Percentiles rank a stretch among this genome's conserved stretches.
Conservation (phyloP, 108 stramenopile genomes). For the Cyclostephanos invisitatus region DNA sequence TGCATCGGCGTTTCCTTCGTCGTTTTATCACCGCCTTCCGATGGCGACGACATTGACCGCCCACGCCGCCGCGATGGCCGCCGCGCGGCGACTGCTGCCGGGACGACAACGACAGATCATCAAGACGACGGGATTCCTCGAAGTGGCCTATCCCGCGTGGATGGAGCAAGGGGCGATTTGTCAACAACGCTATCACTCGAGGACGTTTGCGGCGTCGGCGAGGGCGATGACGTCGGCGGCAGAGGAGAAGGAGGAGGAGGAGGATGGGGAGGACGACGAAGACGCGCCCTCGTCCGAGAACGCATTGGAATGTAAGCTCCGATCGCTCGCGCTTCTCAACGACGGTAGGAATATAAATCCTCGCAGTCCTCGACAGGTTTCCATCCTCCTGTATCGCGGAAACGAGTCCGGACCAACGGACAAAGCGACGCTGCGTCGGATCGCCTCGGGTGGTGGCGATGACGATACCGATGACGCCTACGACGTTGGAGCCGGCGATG, state of each 20-base stretch:
- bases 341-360: slow-evolving; percentile 54
- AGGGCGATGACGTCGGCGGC: background rate
- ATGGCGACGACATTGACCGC: too few relatives aligned
- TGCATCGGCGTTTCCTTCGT: too few relatives aligned
- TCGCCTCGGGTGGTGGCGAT: slow-evolving; percentile 10
- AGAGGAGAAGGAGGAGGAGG: background rate
- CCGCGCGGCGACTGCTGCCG: too few relatives aligned
- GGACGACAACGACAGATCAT: too few relatives aligned
- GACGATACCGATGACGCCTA: slow-evolving; percentile 2
- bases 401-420: slow-evolving; percentile 29
- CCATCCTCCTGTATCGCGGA: slow-evolving; percentile 58
- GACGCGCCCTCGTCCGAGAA: background rate
- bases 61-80: too few relatives aligned
- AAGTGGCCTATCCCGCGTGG: background rate
- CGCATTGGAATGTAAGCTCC: slow-evolving; percentile 13
- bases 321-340: slow-evolving; percentile 33
- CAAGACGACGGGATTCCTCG: background rate
- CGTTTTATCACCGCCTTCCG: too few relatives aligned
- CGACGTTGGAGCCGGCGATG: background rate
- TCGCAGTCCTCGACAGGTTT: slow-evolving; percentile 77
- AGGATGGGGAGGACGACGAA: background rate
- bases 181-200: background rate
- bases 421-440: slow-evolving; percentile 31
- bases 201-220: background rate
- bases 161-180: background rate